Evolutionary conservation across 768 basidiomycete species (phyloP), one percentile per base, ranked within the genome.

Genomic region (Tylopilus vinaceipallidus): DNA sequence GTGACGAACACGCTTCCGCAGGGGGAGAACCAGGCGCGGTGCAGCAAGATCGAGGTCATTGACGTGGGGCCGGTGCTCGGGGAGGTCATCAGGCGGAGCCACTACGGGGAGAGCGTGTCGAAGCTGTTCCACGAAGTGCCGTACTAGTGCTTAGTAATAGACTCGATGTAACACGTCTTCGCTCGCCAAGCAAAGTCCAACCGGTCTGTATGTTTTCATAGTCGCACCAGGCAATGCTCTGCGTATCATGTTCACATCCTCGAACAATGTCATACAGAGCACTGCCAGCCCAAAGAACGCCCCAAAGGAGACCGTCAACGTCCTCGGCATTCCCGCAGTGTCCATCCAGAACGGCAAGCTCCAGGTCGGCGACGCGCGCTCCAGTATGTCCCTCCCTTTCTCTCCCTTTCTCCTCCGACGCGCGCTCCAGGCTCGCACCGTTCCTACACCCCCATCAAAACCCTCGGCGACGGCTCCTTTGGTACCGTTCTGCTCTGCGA

Each of bases 1-100:
- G 95, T 99, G 63, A 98, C 97, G 63, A 99, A 99, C 75, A 97
- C 95, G 69, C 81, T 98, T 34, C 97, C 97, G 46, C 97, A 98
- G 70, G 64, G 77, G 43, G 83, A 75, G 60, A 91, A 95, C 71
- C 79, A 83, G 67, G 79, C 73, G 33, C 68, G 65, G 46, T 91
- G 90, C 70, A 68, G 69, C 36, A 91, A 92, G 72, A 82, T 99
- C 36, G 91, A 94, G 72, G 91, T 94, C 46, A 86, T 99, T 58
- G 95, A 98, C 73, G 86, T 99, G 57, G 91, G 92, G 22, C 84
- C 87, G 17, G 93, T 98, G 58, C 81, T 99, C 40, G 97, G 93
- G 34, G 95, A 98, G 78, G 91, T 94, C 55, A 95, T 98, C 52
- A 76, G 95, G 59, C 80, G 95, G 54, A 95, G 91, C 60, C 95